Conservation (phyloP, 1,139 yeast genomes). For the Geotrichum phurueaensis region DNA sequence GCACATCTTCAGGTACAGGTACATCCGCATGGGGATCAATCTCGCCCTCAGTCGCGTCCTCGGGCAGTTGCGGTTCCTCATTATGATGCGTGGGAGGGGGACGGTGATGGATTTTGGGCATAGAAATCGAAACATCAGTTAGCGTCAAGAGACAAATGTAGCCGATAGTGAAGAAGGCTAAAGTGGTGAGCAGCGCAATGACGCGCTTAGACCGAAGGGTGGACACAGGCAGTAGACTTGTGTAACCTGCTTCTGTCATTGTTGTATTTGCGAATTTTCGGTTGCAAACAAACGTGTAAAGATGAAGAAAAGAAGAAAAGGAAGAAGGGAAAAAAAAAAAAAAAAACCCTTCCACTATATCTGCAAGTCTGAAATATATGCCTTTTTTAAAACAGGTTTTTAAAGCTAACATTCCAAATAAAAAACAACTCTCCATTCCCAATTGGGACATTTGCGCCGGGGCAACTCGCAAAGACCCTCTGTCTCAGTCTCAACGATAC, state of each 20-base stretch:
- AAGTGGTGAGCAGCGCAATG: constrained; percentile 3
- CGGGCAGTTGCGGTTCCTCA: not conserved
- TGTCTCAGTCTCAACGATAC: too few relatives aligned
- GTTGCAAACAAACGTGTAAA: not conserved
- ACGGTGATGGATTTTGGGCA: not conserved
- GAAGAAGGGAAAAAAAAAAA: not conserved
- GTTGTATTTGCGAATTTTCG: not conserved
- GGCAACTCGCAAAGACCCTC: too few relatives aligned
- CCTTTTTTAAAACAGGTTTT: too few relatives aligned
- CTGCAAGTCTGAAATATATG: not conserved
- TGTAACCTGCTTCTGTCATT: not conserved
- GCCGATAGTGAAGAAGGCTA: constrained; percentile 10
- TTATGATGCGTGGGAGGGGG: not conserved
- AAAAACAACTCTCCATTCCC: too few relatives aligned
- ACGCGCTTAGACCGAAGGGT: not conserved
- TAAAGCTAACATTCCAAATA: too few relatives aligned
- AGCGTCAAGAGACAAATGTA: constrained; percentile 11
- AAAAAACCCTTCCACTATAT: not conserved
- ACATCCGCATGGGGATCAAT: not conserved
- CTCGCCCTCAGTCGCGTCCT: not conserved
- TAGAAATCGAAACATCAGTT: constrained; percentile 8
- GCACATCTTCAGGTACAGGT: not conserved
- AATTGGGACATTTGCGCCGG: too few relatives aligned
- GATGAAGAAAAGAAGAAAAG: not conserved
- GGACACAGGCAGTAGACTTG: not conserved